These are phyloP conservation scores for Chalaropsis thielavioides DNA, from an alignment of 2,329 filamentous ascomycete genomes.

Conservation along the genomic window DNA sequence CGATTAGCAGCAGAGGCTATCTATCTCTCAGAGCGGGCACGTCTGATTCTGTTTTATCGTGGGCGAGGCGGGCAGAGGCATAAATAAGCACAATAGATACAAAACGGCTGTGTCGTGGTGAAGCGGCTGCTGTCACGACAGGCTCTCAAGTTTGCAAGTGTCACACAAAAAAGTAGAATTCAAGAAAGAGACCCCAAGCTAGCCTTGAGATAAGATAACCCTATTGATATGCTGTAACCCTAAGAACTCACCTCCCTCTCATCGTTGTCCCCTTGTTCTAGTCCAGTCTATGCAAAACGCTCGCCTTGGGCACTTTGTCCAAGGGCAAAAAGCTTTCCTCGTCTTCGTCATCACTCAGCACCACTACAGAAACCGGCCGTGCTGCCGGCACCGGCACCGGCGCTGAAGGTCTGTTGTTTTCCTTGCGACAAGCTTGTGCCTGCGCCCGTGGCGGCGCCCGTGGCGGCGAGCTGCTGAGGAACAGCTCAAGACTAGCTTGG, in stretches of 20 bases:
- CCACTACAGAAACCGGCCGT: not conserved
- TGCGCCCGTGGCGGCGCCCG: not conserved
- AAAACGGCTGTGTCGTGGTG: no score
- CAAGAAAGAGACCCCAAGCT: not conserved
- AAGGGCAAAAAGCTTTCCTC: not conserved
- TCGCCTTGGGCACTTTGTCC: not conserved
- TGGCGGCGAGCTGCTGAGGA: slow-evolving; percentile 11
- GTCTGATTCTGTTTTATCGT: no score
- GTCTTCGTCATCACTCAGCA: slow-evolving; percentile 11
- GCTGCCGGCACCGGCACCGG: no score
- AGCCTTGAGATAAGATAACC: not conserved
- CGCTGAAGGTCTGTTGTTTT: not conserved
- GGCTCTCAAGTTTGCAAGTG: no score
- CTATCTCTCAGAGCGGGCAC: not conserved
- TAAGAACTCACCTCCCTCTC: not conserved
- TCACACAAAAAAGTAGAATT: not conserved
- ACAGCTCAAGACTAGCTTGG: slow-evolving; percentile 13
- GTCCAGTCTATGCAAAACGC: not conserved
- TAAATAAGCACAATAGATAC: not conserved
- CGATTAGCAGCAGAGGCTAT: not conserved
- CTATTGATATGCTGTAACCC: not conserved
- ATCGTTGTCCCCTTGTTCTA: not conserved
- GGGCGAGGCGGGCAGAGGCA: not conserved
- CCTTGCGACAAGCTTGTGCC: not conserved
- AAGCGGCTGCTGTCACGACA: no score